Conservation (phyloP, 257 asterid genomes). For the Nyctanthes arbortristis region DNA sequence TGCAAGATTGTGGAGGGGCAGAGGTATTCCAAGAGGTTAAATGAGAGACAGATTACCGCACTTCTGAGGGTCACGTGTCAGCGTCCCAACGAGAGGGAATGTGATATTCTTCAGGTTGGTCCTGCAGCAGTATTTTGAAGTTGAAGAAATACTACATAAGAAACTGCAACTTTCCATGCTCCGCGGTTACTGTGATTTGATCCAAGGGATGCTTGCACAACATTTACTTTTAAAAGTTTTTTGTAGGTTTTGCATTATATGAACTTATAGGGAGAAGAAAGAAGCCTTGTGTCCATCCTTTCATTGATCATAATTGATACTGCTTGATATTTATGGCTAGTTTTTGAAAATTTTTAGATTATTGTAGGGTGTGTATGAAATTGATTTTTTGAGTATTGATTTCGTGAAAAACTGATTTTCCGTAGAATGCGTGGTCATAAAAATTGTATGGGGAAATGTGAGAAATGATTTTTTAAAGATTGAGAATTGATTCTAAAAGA, state of each 20-base stretch:
- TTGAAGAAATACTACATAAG: neutral
- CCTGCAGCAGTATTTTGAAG: neutral
- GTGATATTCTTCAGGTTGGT: constrained; percentile 69
- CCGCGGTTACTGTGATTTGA: neutral
- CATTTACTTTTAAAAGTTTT: neutral
- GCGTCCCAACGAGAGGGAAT: constrained; percentile 85
- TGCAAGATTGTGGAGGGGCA: constrained; percentile 97
- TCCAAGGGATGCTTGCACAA: neutral
- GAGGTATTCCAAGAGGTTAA: constrained; percentile 86
- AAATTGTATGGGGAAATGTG: too few species aligned
- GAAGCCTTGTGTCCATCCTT: neutral
- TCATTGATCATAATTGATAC: neutral
- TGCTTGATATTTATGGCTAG: neutral
- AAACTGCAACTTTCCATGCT: neutral
- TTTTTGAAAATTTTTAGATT: too few species aligned
- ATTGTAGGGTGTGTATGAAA: too few species aligned
- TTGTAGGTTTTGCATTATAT: neutral
- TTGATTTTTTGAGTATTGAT: too few species aligned
- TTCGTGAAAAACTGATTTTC: too few species aligned
- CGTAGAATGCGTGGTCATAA: too few species aligned
- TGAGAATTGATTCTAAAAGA: too few species aligned
- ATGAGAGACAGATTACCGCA: constrained; percentile 91
- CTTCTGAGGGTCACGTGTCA: constrained; percentile 94
- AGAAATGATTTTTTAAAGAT: too few species aligned
- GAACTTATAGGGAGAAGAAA: neutral